Evolutionary conservation across 1,139 yeast species (phyloP).

Genomic region (Taiozyma sp.): DNA sequence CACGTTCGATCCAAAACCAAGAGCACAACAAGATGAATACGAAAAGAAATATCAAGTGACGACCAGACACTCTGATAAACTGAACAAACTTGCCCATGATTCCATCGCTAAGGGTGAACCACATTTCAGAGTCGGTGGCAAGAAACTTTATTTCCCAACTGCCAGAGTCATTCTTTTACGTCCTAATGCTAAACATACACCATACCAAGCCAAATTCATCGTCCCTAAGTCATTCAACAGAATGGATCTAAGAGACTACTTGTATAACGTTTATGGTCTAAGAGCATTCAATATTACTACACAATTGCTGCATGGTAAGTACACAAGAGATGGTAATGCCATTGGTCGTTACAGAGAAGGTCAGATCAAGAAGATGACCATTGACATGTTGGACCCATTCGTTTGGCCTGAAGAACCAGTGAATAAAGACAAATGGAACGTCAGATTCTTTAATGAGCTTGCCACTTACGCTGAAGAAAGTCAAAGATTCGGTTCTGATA

Average conservation of each 20-base stretch:
- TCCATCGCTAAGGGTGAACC: slow-evolving; percentile 58
- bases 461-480: slow-evolving; percentile 38
- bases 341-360: slow-evolving; percentile 74
- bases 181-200: slow-evolving; percentile 92
- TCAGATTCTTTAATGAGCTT: slow-evolving; percentile 33
- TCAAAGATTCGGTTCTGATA: slow-evolving; percentile 61
- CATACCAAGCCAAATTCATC: slow-evolving; percentile 90
- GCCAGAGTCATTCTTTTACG: slow-evolving; percentile 76
- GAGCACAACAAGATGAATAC: slow-evolving; percentile 9
- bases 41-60: slow-evolving; percentile 19
- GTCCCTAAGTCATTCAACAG: slow-evolving; percentile 91
- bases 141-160: slow-evolving; percentile 72
- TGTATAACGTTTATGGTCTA: slow-evolving; percentile 82
- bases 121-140: slow-evolving; percentile 77
- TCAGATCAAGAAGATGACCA: slow-evolving; percentile 90
- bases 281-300: slow-evolving; percentile 86
- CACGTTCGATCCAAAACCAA: slow-evolving; percentile 8
- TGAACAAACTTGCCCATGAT: slow-evolving; percentile 20
- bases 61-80: slow-evolving; percentile 22
- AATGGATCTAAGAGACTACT: slow-evolving; percentile 85
- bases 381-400: slow-evolving; percentile 90
- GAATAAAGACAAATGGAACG: slow-evolving; percentile 33
- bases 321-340: slow-evolving; percentile 54
- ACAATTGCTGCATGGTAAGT: slow-evolving; percentile 74
- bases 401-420: slow-evolving; percentile 79